Conservation (phyloP, 2,329 filamentous ascomycete species). For the Thielaviopsis ethacetica region DNA sequence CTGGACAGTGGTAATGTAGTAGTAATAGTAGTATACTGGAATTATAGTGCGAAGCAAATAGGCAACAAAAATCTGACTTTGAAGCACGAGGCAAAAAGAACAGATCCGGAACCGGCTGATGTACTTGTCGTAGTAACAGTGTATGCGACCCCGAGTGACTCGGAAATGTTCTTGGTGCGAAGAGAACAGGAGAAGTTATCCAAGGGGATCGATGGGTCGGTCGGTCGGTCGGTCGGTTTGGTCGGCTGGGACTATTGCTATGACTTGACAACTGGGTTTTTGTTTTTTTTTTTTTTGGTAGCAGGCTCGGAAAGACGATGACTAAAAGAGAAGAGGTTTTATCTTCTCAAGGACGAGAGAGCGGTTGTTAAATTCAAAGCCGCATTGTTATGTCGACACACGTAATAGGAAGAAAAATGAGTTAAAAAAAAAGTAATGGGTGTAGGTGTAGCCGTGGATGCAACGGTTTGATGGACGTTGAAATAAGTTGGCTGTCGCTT, state of each 20-base stretch:
- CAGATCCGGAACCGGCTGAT: background rate
- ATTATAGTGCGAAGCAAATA: background rate
- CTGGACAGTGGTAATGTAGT: background rate
- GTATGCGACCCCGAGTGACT: background rate
- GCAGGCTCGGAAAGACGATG: background rate
- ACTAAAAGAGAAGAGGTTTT: background rate
- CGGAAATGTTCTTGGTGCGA: background rate
- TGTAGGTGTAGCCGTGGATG: background rate
- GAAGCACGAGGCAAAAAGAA: background rate
- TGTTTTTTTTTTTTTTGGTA: background rate
- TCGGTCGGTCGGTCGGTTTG: background rate
- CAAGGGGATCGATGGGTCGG: background rate
- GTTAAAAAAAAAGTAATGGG: background rate
- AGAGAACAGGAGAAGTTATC: background rate
- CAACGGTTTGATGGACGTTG: background rate
- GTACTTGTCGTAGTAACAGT: background rate
- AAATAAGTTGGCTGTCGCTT: background rate
- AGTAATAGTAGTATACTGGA: too few species aligned
- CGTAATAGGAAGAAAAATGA: background rate
- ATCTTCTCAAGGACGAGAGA: constrained; percentile 9
- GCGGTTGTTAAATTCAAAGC: constrained; percentile 4
- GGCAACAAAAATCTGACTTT: background rate
- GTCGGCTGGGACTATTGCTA: background rate
- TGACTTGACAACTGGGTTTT: background rate
- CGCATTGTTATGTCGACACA: constrained; percentile 4